phyloP scores from a whole-genome alignment of 352 stramenopile species.

The Pythium folliculosum region DNA sequence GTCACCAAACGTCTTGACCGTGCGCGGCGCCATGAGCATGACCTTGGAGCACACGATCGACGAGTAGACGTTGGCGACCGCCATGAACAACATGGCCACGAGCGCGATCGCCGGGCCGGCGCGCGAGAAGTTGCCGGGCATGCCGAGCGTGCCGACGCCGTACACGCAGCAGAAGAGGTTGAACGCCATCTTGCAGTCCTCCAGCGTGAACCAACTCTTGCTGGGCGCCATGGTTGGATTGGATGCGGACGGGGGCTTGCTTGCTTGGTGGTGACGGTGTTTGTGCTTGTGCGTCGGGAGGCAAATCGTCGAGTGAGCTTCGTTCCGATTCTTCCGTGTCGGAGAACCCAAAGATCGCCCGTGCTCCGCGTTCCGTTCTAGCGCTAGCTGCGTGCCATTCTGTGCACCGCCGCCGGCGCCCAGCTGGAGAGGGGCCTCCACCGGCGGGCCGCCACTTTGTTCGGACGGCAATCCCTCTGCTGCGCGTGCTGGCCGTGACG shows the following conservation, averaged over 20 bases:
- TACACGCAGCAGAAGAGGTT: conserved; percentile 42
- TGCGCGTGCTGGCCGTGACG: not conserved
- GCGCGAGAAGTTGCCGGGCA: conserved; percentile 41
- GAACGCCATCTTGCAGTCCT: conserved; percentile 36
- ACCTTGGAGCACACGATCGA: conserved; percentile 34
- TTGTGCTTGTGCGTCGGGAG: conserved; percentile 11
- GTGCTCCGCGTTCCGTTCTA: not conserved
- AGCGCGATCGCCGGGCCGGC: conserved; percentile 30
- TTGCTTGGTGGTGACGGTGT: not conserved
- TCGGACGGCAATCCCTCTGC: not conserved
- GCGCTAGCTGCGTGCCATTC: no score
- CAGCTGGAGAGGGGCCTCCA: not conserved
- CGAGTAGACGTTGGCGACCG: conserved; percentile 36
- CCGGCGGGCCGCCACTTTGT: not conserved
- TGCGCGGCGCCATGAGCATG: conserved; percentile 33
- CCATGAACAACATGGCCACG: conserved; percentile 40
- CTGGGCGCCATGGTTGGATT: conserved; percentile 12
- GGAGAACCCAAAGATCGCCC: not conserved
- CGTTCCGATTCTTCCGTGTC: not conserved
- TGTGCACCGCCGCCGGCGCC: no score
- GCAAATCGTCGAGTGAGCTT: conserved; percentile 22
- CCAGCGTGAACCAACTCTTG: conserved; percentile 31
- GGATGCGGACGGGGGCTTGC: not conserved
- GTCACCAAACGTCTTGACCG: conserved; percentile 40
- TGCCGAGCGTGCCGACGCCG: conserved; percentile 42